A percentile compares a stretch with the other conserved stretches of the same genome.
These are phyloP conservation scores for Phytophthora citricola DNA, from an alignment of 352 stramenopile species.

Conservation along the genomic window DNA sequence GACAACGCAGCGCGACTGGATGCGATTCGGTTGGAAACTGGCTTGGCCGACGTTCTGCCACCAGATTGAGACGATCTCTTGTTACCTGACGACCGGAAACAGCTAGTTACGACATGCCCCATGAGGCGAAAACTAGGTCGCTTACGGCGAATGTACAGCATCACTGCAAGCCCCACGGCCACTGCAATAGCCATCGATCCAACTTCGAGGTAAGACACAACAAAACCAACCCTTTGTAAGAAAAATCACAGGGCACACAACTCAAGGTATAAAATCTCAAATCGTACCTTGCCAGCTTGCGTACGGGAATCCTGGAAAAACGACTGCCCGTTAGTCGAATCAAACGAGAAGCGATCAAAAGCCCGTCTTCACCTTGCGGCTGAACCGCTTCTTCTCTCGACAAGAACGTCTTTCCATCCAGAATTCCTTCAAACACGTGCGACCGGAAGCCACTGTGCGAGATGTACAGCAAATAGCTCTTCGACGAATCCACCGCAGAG, in stretches of 20 bases:
- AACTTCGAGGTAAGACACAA: slow-evolving; percentile 34
- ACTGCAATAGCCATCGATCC: slow-evolving; percentile 57
- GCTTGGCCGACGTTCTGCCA: slow-evolving; percentile 29
- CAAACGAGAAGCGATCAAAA: slow-evolving; percentile 40
- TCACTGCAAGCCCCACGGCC: slow-evolving; percentile 53
- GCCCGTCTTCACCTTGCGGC: slow-evolving; percentile 32
- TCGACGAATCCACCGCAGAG: slow-evolving; percentile 27
- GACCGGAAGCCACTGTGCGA: slow-evolving; percentile 65
- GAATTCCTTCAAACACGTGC: slow-evolving; percentile 55
- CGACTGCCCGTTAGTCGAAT: slow-evolving; percentile 30
- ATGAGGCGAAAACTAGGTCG: slow-evolving; percentile 27
- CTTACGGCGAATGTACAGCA: slow-evolving; percentile 62
- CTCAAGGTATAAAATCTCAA: not conserved
- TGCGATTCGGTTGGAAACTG: slow-evolving; percentile 26
- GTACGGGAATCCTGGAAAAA: slow-evolving; percentile 53
- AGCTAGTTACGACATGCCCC: slow-evolving; percentile 25
- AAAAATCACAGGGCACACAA: not conserved
- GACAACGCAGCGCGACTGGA: slow-evolving; percentile 29
- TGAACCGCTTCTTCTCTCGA: slow-evolving; percentile 41
- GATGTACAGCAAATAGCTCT: slow-evolving; percentile 62
- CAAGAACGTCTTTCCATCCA: slow-evolving; percentile 49
- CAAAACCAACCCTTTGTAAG: slow-evolving; percentile 5
- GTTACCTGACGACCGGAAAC: slow-evolving; percentile 17
- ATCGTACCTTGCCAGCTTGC: slow-evolving; percentile 60
- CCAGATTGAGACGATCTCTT: slow-evolving; percentile 7